Evolutionary conservation across 2,329 filamentous ascomycete species (phyloP).

Genomic region (Aaosphaeria pasadenensis): DNA sequence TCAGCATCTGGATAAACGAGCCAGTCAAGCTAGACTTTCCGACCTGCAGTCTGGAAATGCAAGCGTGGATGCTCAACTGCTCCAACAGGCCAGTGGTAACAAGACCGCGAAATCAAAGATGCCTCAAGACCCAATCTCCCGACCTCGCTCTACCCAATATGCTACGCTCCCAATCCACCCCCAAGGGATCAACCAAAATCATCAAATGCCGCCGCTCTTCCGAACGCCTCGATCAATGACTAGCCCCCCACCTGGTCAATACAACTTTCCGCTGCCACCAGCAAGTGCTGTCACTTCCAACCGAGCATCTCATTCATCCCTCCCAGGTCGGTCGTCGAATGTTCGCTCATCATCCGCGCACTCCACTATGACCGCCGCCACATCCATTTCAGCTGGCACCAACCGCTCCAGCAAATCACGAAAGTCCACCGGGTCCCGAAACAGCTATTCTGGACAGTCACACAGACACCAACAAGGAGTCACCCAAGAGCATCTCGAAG

Average conservation of each 20-base stretch:
- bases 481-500: slow-evolving; percentile 9
- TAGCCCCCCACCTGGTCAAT: not conserved
- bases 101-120: not conserved
- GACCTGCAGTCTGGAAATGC: not conserved
- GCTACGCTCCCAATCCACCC: not conserved
- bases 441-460: not conserved
- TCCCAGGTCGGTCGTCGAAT: not conserved
- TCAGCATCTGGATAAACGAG: not conserved
- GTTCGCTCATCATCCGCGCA: slow-evolving; percentile 1
- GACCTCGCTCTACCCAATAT: not conserved
- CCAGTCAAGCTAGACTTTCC: too few relatives aligned
- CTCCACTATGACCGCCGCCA: not conserved
- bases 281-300: not conserved
- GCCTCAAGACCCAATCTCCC: not conserved
- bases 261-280: not conserved
- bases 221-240: not conserved
- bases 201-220: not conserved
- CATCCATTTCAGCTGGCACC: slow-evolving; percentile 1
- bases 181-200: not conserved
- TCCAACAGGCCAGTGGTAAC: slow-evolving; percentile 3
- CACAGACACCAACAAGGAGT: slow-evolving; percentile 1
- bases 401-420: not conserved
- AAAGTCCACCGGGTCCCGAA: not conserved
- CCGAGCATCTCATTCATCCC: not conserved
- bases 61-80: slow-evolving; percentile 1